phyloP scores from a whole-genome alignment of 2,329 filamentous ascomycete species.

The Cylindrodendrum hubeiense region DNA sequence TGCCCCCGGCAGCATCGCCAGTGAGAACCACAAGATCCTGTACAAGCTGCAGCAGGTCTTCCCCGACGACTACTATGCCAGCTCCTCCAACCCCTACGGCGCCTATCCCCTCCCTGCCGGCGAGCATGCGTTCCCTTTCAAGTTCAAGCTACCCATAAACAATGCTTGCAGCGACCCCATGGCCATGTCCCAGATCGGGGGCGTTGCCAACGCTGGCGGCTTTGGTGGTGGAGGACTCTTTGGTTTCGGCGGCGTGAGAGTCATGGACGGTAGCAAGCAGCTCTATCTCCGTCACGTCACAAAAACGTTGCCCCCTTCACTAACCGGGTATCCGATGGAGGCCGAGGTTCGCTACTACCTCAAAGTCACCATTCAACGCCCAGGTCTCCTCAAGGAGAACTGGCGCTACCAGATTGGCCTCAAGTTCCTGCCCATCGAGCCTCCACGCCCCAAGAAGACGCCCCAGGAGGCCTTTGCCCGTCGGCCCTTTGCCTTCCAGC shows the following conservation, averaged over 20 bases:
- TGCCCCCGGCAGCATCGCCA: slow-evolving; percentile 57
- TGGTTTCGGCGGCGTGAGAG: slow-evolving; percentile 65
- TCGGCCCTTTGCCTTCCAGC: slow-evolving; percentile 71
- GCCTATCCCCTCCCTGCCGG: slow-evolving; percentile 75
- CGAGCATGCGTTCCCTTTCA: slow-evolving; percentile 81
- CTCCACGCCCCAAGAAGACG: slow-evolving; percentile 75
- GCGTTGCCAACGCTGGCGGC: slow-evolving; percentile 67
- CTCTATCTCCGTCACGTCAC: slow-evolving; percentile 79
- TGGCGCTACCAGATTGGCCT: slow-evolving; percentile 77
- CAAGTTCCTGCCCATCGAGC: slow-evolving; percentile 93
- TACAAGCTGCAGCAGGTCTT: slow-evolving; percentile 82
- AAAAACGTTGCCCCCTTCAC: slow-evolving; percentile 87
- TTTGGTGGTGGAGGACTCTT: slow-evolving; percentile 60
- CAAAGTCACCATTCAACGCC: slow-evolving; percentile 94
- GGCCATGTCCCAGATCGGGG: slow-evolving; percentile 66
- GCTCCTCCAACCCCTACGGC: slow-evolving; percentile 55
- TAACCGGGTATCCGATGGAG: slow-evolving; percentile 87
- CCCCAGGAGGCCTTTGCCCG: slow-evolving; percentile 88
- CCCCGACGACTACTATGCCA: slow-evolving; percentile 65
- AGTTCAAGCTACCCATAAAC: slow-evolving; percentile 83
- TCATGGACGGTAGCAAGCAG: slow-evolving; percentile 74
- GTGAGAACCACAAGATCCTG: slow-evolving; percentile 78
- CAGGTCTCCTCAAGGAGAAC: slow-evolving; percentile 91
- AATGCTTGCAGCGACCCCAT: slow-evolving; percentile 73
- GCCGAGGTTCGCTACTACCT: slow-evolving; percentile 95